phyloP scores from a whole-genome alignment of 139 green algal species.

The Picochlorum sp. region DNA sequence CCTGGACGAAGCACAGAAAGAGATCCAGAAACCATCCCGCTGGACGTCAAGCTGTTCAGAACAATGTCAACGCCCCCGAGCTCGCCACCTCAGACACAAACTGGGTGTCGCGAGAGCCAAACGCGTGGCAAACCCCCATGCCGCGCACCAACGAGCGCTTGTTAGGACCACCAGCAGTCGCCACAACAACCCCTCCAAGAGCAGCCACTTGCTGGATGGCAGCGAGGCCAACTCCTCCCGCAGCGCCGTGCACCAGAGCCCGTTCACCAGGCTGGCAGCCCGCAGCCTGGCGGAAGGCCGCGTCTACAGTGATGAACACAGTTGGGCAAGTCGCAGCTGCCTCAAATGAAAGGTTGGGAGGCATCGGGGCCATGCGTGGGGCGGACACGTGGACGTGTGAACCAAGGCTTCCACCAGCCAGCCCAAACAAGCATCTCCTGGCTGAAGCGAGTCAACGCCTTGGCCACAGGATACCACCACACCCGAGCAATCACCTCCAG shows the following conservation, averaged over 20 bases:
- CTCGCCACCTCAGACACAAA: too few species aligned
- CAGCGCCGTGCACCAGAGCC: too few species aligned
- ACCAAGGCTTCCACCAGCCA: slow-evolving; percentile 65
- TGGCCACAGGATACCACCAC: slow-evolving; percentile 50
- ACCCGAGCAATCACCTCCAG: slow-evolving; percentile 69
- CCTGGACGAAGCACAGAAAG: too few species aligned
- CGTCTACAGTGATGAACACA: slow-evolving; percentile 36
- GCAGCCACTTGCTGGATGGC: too few species aligned
- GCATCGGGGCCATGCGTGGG: slow-evolving; percentile 45
- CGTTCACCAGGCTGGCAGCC: too few species aligned
- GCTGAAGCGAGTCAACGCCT: slow-evolving; percentile 2
- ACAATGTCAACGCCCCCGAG: too few species aligned
- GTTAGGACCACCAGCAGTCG: slow-evolving; percentile 31
- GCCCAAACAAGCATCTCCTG: slow-evolving; percentile 65
- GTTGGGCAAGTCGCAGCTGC: slow-evolving; percentile 61
- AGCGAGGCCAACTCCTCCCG: too few species aligned
- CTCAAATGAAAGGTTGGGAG: slow-evolving; percentile 41
- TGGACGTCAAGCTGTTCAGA: too few species aligned
- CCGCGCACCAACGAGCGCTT: slow-evolving; percentile 58
- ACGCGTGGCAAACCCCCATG: slow-evolving; percentile 34
- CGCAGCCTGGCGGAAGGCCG: too few species aligned
- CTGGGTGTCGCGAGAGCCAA: slow-evolving; percentile 41
- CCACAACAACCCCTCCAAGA: too few species aligned
- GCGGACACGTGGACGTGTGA: slow-evolving; percentile 33
- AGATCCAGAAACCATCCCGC: too few species aligned